Evolutionary conservation across 139 green algal species (phyloP).

Genomic region (Picochlorum sp.): DNA sequence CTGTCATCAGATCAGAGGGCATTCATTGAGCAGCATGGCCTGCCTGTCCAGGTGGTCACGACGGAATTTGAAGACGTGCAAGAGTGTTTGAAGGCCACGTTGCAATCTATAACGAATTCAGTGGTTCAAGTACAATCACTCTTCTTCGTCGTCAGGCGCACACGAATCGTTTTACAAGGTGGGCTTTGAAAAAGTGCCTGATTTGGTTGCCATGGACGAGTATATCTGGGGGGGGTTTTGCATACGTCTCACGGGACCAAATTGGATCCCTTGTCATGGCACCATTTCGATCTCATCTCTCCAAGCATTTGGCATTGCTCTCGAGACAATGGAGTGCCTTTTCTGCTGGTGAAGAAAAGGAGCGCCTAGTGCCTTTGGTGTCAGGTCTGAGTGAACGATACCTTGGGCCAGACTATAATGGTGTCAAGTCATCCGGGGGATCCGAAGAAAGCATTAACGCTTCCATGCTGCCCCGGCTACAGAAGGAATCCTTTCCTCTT

Average conservation of each 20-base stretch:
- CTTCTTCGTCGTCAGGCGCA: background rate
- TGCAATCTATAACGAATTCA: slow-evolving; percentile 3
- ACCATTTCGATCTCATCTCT: slow-evolving; percentile 42
- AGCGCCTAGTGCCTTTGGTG: slow-evolving; percentile 74
- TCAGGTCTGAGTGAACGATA: slow-evolving; percentile 63
- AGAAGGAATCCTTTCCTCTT: slow-evolving; percentile 67
- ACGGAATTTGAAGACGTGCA: slow-evolving; percentile 40
- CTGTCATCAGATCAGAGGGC: slow-evolving; percentile 28
- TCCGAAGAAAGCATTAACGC: slow-evolving; percentile 26
- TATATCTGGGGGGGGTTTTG: slow-evolving; percentile 63
- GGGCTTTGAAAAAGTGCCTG: slow-evolving; percentile 73
- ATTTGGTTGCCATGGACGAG: slow-evolving; percentile 68
- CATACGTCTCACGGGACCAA: slow-evolving; percentile 69
- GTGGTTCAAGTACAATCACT: slow-evolving; percentile 12
- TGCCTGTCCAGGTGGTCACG: slow-evolving; percentile 48
- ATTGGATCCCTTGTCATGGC: slow-evolving; percentile 60
- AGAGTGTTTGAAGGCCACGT: slow-evolving; percentile 21
- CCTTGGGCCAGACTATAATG: slow-evolving; percentile 52
- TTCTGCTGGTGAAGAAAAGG: slow-evolving; percentile 52
- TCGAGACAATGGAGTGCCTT: slow-evolving; percentile 48
- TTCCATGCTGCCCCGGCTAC: slow-evolving; percentile 36
- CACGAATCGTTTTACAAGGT: slow-evolving; percentile 62
- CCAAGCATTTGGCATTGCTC: slow-evolving; percentile 45
- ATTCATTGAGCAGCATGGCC: slow-evolving; percentile 49
- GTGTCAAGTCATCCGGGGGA: slow-evolving; percentile 19